Base-by-base conservation (phyloP, 2,329 filamentous ascomycete species). In the Rhexocercosporidium sp. region DNA sequence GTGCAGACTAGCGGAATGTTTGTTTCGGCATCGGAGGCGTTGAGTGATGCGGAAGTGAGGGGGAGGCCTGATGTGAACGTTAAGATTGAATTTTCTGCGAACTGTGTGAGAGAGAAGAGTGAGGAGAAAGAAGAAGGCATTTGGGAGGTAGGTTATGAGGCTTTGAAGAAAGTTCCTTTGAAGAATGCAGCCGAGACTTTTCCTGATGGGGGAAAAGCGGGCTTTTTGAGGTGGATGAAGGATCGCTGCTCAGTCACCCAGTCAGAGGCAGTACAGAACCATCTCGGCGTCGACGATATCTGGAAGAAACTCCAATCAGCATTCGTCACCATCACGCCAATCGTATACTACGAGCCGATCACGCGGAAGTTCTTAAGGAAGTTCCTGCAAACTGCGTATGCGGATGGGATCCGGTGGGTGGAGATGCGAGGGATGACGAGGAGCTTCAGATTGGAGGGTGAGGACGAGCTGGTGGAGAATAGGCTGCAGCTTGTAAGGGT, bases 301-400 rank as follows among this genome's bases (percentile, higher is more conserved):
- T 97, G 94, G 93, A 81, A 82, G 22, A 94, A 94, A 76, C 95
- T 97, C 78, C 82, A 81, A 59, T 85, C 84, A 46, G 92, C 89
- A 69, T 97, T 97, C 78, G 79, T 84, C 1, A 85, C 93, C 2
- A 84, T 94, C 46, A 86, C 86, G 25, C 90, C 89, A 16, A 85
- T 97, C 53, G 83, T 96, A 47, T 92, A 90, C 79, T 96, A 97
- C 79, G 94, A 97, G 79, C 94, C 94, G 16, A 92, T 97, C 70
- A 93, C 91, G 79, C 87, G 93, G n/a, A 82, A 83, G 25, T 96
- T 93, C 74, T 79, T 97, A 59, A 86, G 85, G 20, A 85, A 86
- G 22, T 82, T 97, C 69, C 87, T 96, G 76, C 81, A 81, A 51
- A 85, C 90, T 49, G 82, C 97, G 18, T 83, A 88, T 16, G 86